Evolutionary conservation across 2,329 filamentous ascomycete genomes (phyloP).

Genomic region (Pseudogymnoascus sp.): DNA sequence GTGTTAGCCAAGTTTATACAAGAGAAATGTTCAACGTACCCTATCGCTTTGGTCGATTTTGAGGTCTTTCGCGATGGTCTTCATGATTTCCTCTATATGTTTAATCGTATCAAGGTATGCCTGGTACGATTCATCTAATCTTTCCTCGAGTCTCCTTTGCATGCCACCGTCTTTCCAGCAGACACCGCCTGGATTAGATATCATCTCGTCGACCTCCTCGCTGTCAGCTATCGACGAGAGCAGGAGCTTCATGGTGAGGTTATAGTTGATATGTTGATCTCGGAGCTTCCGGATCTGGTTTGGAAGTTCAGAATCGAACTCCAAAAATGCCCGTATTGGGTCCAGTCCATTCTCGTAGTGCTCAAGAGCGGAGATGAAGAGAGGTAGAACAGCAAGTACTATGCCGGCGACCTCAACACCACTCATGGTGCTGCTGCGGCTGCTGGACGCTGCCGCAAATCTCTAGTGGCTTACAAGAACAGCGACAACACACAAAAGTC

Average conservation of each 20-base stretch:
- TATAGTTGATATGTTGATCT: background rate
- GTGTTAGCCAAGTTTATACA: background rate
- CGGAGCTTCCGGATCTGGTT: constrained; percentile 1
- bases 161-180: background rate
- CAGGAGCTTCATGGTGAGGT: background rate
- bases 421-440: background rate
- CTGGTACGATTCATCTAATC: background rate
- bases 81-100: constrained; percentile 5
- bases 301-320: background rate
- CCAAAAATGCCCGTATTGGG: background rate
- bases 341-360: background rate
- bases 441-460: background rate
- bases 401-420: constrained; percentile 1
- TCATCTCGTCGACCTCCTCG: background rate
- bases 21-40: background rate
- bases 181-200: background rate
- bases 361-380: constrained; percentile 7
- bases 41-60: background rate
- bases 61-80: background rate
- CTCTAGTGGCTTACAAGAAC: background rate
- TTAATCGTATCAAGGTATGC: constrained; percentile 2
- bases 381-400: constrained; percentile 7
- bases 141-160: background rate
- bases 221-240: background rate
- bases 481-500: background rate